Base-by-base conservation (phyloP, 192 early-diverging fungal genomes). In the Backusella liffmaniae region DNA sequence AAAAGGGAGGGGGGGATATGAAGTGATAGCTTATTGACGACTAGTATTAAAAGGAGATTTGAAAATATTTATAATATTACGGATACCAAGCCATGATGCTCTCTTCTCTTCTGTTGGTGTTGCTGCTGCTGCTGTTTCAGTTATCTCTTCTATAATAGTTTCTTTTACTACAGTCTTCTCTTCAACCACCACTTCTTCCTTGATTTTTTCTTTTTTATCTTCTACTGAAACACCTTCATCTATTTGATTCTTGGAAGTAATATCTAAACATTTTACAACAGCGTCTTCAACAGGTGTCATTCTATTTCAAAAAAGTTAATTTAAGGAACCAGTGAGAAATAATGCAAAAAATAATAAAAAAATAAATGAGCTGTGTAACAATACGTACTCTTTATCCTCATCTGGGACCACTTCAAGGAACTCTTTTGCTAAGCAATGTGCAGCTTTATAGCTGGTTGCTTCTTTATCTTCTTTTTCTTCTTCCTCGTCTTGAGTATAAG, bases 371-470 rank as follows among this genome's bases (percentile, higher is more conserved):
- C 41, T 69, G n/a, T 69, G n/a, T 41, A 69, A 69, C 34, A 9
- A 39, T 6, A 18, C 10, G 16, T 69, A 69, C n/a, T 69, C 37
- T 69, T 69, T 41, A 23, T 41, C 67, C 21, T 69, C 34, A 35
- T 69, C 67, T 69, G 37, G 37, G n/a, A 62, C 56, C 56, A 62
- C 56, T n/a, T 62, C 56, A 41, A 69, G 67, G n/a, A 39, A 39
- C 36, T 69, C 35, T 23, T 21, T 39, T 39, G 67, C 34, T 37
- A 69, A 69, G 35, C 37, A n/a, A 13, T 69, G 67, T 23, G 67
- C 67, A 39, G 32, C 37, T 37, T 69, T 36, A 37, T 68, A 68
- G 10, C 35, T 37, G 5, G 34, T 37, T 39, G 67, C 4, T 39
- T 18, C 16, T 21, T 68, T 35, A 21, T 16, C 67, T n/a, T 39